Base-by-base conservation (phyloP, 257 asterid species). In the Solanum bukasovii region DNA sequence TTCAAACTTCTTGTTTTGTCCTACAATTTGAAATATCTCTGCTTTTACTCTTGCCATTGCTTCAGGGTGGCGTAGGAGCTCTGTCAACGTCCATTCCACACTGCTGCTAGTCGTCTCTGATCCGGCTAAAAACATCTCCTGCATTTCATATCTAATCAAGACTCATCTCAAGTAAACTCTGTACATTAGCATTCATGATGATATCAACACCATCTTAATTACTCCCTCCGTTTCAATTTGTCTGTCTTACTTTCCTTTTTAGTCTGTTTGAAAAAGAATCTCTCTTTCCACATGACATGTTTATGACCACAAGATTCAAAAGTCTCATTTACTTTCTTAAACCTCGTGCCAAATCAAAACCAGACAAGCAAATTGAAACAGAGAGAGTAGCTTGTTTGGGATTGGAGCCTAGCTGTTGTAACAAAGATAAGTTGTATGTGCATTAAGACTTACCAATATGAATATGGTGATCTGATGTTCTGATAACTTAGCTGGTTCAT, bases 101-200 rank as follows among this genome's bases (percentile, higher is more conserved):
- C 87, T 88, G 92, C 92, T 90, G 89, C 94, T 95, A 29, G 95
- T 94, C 13, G 97, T 94, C 82, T 95, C 96, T 85, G 96, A 87
- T 1, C 96, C 98, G 3, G 96, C 98, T 2, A 94, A 49, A 88
- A 95, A 95, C 49, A 93, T 89, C 84, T 95, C 98, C 98, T 94
- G 92, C 85, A 81, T 46, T 46, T 27, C 9, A 3, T 79, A 7
- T 8, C 67, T 44, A 79, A 79, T 44, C 84, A 79, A 79, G 27
- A 79, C 49, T 44, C 9, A 25, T 44, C 3, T 20, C 65, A 56
- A 56, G 65, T 20, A 56, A 56, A 52, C 61, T 52, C 0, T 52
- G 23, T 16, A 56, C 77, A 29, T 31, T 31, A 31, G n/a, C 77
- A 70, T 31, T 70, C 38, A 13, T 33, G 34, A 0, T 40, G 46